Evolutionary conservation across 805 yeast genomes (phyloP).

Genomic region (Kluyveromyces starmeri): DNA sequence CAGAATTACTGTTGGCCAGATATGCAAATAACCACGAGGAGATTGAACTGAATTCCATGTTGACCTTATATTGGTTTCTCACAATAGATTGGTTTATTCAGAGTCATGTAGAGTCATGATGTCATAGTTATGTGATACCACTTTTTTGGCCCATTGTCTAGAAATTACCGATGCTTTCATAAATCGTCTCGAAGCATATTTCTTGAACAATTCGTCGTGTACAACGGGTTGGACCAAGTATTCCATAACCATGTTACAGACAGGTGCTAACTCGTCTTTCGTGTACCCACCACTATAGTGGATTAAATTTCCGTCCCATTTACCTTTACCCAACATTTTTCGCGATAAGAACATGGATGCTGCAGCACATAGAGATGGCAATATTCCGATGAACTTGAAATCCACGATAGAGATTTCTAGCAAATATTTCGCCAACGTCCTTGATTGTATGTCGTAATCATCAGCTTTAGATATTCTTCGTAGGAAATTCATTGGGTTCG

Average conservation of each 20-base stretch:
- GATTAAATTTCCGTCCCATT: constrained; percentile 80
- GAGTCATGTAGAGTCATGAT: constrained; percentile 32
- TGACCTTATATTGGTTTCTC: too few species aligned
- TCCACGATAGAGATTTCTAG: constrained; percentile 76
- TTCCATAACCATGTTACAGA: constrained; percentile 65
- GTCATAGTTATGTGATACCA: constrained; percentile 31
- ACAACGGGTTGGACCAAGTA: constrained; percentile 72
- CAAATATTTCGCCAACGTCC: constrained; percentile 84
- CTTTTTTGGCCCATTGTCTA: constrained; percentile 72
- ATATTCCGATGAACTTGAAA: constrained; percentile 63
- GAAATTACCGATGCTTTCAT: constrained; percentile 78
- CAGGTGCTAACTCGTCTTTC: constrained; percentile 61
- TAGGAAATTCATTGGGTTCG: constrained; percentile 88
- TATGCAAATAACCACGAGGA: too few species aligned
- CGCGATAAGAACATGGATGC: constrained; percentile 84
- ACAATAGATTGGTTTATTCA: constrained; percentile 9
- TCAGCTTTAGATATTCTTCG: constrained; percentile 91
- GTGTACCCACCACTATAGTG: constrained; percentile 90
- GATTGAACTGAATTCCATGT: too few species aligned
- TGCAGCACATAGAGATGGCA: constrained; percentile 81
- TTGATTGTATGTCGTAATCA: constrained; percentile 80
- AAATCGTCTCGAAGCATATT: constrained; percentile 82
- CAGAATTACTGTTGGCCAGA: too few species aligned
- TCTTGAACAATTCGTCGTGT: constrained; percentile 88
- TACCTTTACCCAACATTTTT: constrained; percentile 57